Evolutionary conservation across 2,329 filamentous ascomycete species (phyloP).

Genomic region (Fonsecaea nubica): DNA sequence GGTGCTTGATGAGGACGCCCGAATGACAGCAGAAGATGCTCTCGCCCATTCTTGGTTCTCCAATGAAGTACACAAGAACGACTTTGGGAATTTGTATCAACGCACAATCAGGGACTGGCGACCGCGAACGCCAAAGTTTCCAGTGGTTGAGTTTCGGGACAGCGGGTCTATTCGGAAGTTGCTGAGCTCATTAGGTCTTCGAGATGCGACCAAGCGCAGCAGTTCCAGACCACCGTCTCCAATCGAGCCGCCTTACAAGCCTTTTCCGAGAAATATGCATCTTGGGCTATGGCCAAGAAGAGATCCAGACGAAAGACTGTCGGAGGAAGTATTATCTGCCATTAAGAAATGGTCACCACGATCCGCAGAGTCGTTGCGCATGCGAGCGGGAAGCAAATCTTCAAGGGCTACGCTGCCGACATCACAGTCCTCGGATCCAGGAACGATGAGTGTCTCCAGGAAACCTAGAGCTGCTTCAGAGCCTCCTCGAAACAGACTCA

Average conservation of each 20-base stretch:
- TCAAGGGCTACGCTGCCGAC: background rate
- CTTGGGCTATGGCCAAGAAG: conserved; percentile 28
- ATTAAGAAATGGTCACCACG: conserved; percentile 26
- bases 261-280: conserved; percentile 40
- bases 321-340: conserved; percentile 25
- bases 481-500: conserved; percentile 9
- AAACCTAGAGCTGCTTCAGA: conserved; percentile 7
- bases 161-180: conserved; percentile 24
- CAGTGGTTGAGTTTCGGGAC: conserved; percentile 33
- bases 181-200: conserved; percentile 15
- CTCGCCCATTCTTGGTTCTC: conserved; percentile 64
- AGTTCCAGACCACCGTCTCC: conserved; percentile 11
- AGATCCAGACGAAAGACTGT: conserved; percentile 20
- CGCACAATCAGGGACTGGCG: conserved; percentile 58
- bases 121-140: conserved; percentile 45
- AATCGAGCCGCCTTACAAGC: conserved; percentile 41
- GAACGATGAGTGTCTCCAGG: background rate
- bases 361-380: conserved; percentile 2
- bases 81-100: conserved; percentile 59
- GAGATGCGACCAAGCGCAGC: conserved; percentile 24
- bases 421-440: background rate
- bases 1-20: conserved; percentile 55
- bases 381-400: conserved; percentile 1
- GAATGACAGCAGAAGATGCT: conserved; percentile 62
- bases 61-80: conserved; percentile 54